Evolutionary conservation across 2,329 filamentous ascomycete species (phyloP).

Genomic region (Clarireedia hainanense): DNA sequence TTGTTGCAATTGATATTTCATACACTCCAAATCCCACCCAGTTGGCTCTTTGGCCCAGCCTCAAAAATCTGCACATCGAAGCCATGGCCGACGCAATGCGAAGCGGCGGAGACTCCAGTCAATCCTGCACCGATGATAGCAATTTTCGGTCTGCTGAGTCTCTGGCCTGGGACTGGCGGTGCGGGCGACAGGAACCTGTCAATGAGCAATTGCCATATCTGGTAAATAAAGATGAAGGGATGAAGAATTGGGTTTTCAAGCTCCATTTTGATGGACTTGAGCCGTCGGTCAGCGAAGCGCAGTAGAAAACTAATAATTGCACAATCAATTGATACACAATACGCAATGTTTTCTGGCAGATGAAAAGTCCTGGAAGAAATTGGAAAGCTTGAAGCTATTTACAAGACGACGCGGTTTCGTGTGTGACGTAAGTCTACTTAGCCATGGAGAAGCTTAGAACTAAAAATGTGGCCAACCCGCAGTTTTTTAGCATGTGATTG

Average conservation of each 20-base stretch:
- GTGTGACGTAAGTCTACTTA: no score
- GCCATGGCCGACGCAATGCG: slow-evolving; percentile 78
- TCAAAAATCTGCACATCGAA: slow-evolving; percentile 79
- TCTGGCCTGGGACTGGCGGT: slow-evolving; percentile 52
- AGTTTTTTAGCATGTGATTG: no score
- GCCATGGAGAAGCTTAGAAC: no score
- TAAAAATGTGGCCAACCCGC: no score
- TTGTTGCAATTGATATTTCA: slow-evolving; percentile 21
- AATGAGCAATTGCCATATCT: slow-evolving; percentile 56
- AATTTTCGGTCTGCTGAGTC: slow-evolving; percentile 55
- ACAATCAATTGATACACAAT: not conserved
- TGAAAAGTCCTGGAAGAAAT: no score
- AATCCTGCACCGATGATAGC: slow-evolving; percentile 66
- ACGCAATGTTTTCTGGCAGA: no score
- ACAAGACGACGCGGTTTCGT: no score
- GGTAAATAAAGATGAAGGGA: slow-evolving; percentile 54
- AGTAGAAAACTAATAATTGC: no score
- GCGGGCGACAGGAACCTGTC: slow-evolving; percentile 59
- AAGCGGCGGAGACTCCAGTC: slow-evolving; percentile 68
- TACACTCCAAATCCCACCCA: slow-evolving; percentile 78
- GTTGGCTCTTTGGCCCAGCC: slow-evolving; percentile 52
- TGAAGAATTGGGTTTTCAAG: slow-evolving; percentile 34
- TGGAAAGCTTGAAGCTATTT: no score
- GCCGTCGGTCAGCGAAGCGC: not conserved
- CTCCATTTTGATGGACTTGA: slow-evolving; percentile 13